These are phyloP conservation scores for Puya raimondii DNA, from an alignment of 176 grass and related monocot genomes.

Conservation along the genomic window DNA sequence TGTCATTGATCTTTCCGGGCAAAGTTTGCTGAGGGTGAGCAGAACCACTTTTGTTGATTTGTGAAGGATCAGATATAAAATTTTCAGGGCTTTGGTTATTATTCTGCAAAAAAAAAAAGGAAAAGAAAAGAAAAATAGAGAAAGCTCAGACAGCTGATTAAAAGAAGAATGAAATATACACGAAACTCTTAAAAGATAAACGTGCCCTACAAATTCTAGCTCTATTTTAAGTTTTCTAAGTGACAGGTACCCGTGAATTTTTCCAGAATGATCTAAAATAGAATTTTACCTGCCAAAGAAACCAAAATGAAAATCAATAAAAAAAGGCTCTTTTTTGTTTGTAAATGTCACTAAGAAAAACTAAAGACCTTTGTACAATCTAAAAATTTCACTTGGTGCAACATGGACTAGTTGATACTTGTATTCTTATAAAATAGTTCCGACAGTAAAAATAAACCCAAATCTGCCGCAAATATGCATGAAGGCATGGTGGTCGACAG, in stretches of 20 bases:
- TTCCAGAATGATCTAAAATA: conserved; percentile 99
- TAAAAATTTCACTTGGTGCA: background rate
- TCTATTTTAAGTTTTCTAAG: conserved; percentile 10
- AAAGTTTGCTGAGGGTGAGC: conserved; percentile 41
- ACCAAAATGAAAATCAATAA: conserved; percentile 10
- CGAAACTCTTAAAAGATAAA: background rate
- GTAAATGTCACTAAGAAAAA: background rate
- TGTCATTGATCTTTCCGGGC: conserved; percentile 43
- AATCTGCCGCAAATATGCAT: too few relatives aligned
- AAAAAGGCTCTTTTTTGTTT: background rate
- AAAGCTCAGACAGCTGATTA: conserved; percentile 8
- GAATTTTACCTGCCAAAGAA: conserved; percentile 73
- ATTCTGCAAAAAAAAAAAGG: conserved; percentile 31
- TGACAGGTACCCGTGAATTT: conserved; percentile 54
- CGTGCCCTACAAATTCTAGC: conserved; percentile 6
- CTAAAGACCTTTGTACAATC: background rate
- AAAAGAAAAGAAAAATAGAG: background rate
- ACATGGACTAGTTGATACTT: background rate
- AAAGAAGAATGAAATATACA: conserved; percentile 5
- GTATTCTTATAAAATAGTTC: background rate
- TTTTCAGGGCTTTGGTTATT: conserved; percentile 56
- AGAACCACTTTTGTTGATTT: conserved; percentile 54
- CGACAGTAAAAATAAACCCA: too few relatives aligned
- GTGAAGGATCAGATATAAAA: conserved; percentile 40
- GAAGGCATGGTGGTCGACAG: background rate